Conservation (phyloP, 2,329 filamentous ascomycete species). For the Amesomyces nigricolor region DNA sequence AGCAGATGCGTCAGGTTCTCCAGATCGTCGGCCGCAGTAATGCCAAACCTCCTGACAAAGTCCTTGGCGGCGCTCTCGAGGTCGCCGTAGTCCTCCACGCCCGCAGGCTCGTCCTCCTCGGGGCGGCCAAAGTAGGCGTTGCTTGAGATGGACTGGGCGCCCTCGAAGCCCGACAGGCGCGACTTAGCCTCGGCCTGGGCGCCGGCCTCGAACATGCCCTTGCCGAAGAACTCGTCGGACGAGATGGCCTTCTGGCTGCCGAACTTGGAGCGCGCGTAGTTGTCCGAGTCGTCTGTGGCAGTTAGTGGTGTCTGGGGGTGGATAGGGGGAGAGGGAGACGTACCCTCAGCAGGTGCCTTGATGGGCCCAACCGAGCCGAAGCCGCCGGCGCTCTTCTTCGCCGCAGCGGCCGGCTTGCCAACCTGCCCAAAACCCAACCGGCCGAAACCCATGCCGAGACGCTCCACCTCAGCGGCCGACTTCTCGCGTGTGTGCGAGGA, state of each 20-base stretch:
- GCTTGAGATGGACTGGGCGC: slow-evolving; percentile 84
- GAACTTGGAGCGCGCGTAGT: slow-evolving; percentile 82
- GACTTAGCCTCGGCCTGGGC: slow-evolving; percentile 80
- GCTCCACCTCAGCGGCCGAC: slow-evolving; percentile 74
- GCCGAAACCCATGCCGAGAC: slow-evolving; percentile 81
- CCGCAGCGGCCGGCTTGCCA: slow-evolving; percentile 42
- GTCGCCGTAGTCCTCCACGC: slow-evolving; percentile 73
- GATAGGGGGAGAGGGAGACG: slow-evolving; percentile 20
- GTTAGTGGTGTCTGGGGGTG: background rate
- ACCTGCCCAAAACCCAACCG: slow-evolving; percentile 86
- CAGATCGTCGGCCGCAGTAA: slow-evolving; percentile 91
- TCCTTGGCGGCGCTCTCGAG: slow-evolving; percentile 92
- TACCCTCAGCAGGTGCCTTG: slow-evolving; percentile 65
- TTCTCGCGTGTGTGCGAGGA: slow-evolving; percentile 52
- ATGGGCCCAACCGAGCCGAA: slow-evolving; percentile 81
- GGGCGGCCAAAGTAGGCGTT: slow-evolving; percentile 96
- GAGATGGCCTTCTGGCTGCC: slow-evolving; percentile 92
- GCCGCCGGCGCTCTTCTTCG: slow-evolving; percentile 70
- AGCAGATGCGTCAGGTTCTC: slow-evolving; percentile 81
- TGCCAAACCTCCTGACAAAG: slow-evolving; percentile 89
- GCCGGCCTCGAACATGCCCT: slow-evolving; percentile 74
- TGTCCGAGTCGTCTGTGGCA: slow-evolving; percentile 64
- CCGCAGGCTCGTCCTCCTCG: slow-evolving; percentile 60
- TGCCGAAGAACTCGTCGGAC: slow-evolving; percentile 96
- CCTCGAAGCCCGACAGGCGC: slow-evolving; percentile 86